Base-by-base conservation (phyloP, 176 grass and related monocot genomes). In the Areca catechu region DNA sequence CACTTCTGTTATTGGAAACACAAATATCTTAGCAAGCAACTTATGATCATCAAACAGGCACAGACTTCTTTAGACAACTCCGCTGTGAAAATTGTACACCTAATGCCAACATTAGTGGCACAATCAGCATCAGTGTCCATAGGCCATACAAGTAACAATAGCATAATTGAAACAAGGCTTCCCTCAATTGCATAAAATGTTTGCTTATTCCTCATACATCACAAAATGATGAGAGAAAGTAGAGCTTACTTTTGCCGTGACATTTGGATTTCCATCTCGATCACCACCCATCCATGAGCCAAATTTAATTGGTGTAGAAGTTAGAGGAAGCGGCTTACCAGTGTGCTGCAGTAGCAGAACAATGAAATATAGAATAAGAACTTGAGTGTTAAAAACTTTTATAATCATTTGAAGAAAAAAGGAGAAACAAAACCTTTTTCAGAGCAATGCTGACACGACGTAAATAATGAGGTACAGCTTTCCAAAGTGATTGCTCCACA, bases 221-320 rank as follows among this genome's bases (percentile, higher is more conserved):
- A 34, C 49, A 34, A 34, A 61, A 20, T 58, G 16, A 51, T 51
- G 3, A 15, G 15, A 29, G 22, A 2, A 19, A 43, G 16, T 19
- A 61, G 27, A 76, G 57, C 75, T 82, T 79, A 85, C 92, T 71
- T 90, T 96, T 74, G 92, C 68, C 74, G 92, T 96, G 57, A 96
- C 92, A 69, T 88, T 90, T 67, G 92, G 92, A 76, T 96, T 96
- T 66, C 86, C 92, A 14, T 96, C 86, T 34, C 86, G 75, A 71
- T 96, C 92, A 56, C 92, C 86, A 30, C 86, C 92, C 92, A 96
- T 96, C 92, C 86, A 96, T 43, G 92, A 96, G 56, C 92, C 92
- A 61, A 96, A 96, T 72, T 88, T 96, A 59, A 96, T 96, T 20
- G 92, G 86, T 54, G 92, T 90, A 57, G 71, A 96, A 22, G 80